Conservation (phyloP, 768 basidiomycete species). For the Russula foetens region DNA sequence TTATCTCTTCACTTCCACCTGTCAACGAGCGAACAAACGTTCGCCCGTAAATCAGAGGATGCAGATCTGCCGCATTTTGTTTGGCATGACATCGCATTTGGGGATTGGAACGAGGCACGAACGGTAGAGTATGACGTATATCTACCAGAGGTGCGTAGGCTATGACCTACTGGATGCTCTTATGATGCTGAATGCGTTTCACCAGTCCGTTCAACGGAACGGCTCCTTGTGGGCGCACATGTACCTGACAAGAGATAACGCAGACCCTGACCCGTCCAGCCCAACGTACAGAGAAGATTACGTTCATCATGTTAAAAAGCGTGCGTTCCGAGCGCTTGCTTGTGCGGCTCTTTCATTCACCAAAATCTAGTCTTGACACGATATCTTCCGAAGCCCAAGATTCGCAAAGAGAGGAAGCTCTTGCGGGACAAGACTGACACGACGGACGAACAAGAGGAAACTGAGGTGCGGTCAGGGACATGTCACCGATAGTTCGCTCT, state of each 20-base stretch:
- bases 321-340: constrained; percentile 35
- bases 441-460: constrained; percentile 33
- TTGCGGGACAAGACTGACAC: constrained; percentile 37
- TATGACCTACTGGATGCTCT: not conserved
- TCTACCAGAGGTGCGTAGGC: constrained; percentile 52
- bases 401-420: constrained; percentile 79
- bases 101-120: constrained; percentile 61
- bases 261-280: constrained; percentile 55
- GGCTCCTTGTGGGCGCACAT: constrained; percentile 80
- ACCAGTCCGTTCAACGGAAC: constrained; percentile 70
- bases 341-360: not conserved
- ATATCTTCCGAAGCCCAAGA: constrained; percentile 65
- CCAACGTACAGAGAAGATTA: constrained; percentile 43
- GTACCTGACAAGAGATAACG: constrained; percentile 58
- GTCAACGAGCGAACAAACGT: constrained; percentile 55
- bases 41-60: constrained; percentile 42
- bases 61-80: constrained; percentile 55
- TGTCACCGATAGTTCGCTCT: not conserved
- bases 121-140: constrained; percentile 48
- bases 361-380: constrained; percentile 64
- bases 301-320: constrained; percentile 67
- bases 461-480: constrained; percentile 37
- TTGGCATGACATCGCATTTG: constrained; percentile 74
- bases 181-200: not conserved
- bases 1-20: constrained; percentile 70